phyloP scores from a whole-genome alignment of 2,329 filamentous ascomycete genomes.

The Aspergillus quadricinctus region DNA sequence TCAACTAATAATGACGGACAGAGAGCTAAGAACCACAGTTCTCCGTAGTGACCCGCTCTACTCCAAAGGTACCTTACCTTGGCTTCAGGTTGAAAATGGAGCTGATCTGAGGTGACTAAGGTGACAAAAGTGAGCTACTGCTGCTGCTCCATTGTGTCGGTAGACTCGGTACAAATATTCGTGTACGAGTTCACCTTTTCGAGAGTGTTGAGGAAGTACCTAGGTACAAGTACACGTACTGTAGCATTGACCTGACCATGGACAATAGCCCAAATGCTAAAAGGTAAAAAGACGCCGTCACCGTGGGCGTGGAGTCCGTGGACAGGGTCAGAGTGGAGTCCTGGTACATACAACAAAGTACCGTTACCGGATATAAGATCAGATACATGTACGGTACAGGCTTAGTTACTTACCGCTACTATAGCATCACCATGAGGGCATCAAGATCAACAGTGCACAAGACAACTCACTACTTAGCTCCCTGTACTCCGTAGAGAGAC shows the following conservation, averaged over 20 bases:
- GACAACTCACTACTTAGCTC: not conserved
- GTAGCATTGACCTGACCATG: constrained; percentile 9
- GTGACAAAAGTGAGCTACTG: too few species aligned
- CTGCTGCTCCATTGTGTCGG: too few species aligned
- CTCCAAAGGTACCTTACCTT: not conserved
- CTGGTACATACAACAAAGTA: not conserved
- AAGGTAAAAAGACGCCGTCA: constrained; percentile 13
- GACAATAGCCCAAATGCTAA: constrained; percentile 13
- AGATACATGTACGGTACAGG: not conserved
- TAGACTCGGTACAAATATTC: too few species aligned
- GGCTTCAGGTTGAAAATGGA: not conserved
- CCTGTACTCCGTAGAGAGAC: not conserved
- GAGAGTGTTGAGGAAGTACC: not conserved
- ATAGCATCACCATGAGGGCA: not conserved
- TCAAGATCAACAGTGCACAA: not conserved
- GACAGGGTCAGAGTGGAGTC: constrained; percentile 13
- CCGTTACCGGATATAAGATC: not conserved
- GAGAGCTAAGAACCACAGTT: not conserved
- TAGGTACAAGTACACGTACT: not conserved
- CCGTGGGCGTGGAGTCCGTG: constrained; percentile 18
- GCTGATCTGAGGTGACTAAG: not conserved
- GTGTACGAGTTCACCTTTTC: not conserved
- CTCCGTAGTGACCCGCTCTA: not conserved
- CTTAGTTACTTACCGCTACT: not conserved
- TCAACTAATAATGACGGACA: not conserved